A percentile compares a stretch with the other conserved stretches of the same genome.
Evolutionary conservation across 352 stramenopile genomes (phyloP).

Genomic region (Aphanomyces stellatus): DNA sequence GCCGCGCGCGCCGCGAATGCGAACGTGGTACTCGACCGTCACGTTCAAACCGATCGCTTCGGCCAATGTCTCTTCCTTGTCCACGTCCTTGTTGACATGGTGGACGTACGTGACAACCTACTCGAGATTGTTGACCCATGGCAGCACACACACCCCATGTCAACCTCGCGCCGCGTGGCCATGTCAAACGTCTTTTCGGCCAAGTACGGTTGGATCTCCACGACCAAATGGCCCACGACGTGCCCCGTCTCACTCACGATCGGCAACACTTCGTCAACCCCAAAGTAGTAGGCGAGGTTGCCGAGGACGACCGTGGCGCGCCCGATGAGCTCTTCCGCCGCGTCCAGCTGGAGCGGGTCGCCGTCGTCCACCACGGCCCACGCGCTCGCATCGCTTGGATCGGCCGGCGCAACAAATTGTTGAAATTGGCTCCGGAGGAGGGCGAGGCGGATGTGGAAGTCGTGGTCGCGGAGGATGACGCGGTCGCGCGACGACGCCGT

Average conservation of each 20-base stretch:
- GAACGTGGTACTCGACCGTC: conserved; percentile 6
- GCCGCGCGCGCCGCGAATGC: not conserved
- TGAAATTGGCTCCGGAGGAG: not conserved
- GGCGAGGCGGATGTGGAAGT: conserved; percentile 6
- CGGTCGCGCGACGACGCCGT: not conserved
- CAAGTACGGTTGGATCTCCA: conserved; percentile 3
- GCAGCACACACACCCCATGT: not conserved
- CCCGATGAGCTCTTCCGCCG: conserved; percentile 6
- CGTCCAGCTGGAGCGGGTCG: not conserved
- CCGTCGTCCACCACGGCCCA: not conserved
- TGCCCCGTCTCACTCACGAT: conserved; percentile 4
- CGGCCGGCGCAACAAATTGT: not conserved
- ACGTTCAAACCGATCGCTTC: not conserved
- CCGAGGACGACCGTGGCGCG: conserved; percentile 1
- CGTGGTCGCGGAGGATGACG: conserved; percentile 4
- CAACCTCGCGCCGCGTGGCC: not conserved
- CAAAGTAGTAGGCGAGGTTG: conserved; percentile 11
- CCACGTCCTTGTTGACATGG: conserved; percentile 2
- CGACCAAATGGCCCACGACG: conserved; percentile 5
- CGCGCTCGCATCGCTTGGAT: not conserved
- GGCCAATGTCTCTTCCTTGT: conserved; percentile 8
- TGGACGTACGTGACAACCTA: conserved; percentile 2
- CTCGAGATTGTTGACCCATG: not conserved
- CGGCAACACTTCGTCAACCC: conserved; percentile 9
- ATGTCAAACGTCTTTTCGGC: not conserved